phyloP scores from a whole-genome alignment of 2,329 filamentous ascomycete species.

The Cladophialophora carrionii region DNA sequence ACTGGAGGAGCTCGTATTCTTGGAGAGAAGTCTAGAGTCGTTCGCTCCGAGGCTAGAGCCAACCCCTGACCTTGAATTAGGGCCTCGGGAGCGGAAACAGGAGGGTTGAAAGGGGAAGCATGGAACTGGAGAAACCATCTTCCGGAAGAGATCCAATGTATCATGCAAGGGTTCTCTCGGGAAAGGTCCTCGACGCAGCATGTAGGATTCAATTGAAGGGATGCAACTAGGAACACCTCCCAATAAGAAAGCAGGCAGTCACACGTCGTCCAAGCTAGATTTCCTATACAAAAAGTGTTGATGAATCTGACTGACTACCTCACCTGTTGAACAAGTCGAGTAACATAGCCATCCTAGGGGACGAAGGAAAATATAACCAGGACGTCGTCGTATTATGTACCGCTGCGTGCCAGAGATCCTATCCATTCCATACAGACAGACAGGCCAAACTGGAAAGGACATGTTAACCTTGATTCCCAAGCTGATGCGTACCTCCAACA shows the following conservation, averaged over 20 bases:
- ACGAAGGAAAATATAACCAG: conserved; percentile 11
- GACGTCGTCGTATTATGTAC: conserved; percentile 11
- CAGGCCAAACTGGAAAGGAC: neutral
- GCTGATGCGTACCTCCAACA: neutral
- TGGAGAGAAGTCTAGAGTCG: neutral
- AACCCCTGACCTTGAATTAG: neutral
- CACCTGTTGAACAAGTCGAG: neutral
- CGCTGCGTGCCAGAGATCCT: conserved; percentile 5
- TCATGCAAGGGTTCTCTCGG: too few relatives aligned
- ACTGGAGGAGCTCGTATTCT: neutral
- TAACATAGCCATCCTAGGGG: neutral
- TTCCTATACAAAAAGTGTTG: conserved; percentile 3
- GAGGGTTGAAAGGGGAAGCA: neutral
- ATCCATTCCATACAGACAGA: neutral
- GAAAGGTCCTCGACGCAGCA: neutral
- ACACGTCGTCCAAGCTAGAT: conserved; percentile 3
- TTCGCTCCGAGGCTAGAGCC: neutral
- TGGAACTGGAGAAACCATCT: neutral
- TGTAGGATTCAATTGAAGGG: too few relatives aligned
- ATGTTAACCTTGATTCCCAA: neutral
- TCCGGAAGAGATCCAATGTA: neutral
- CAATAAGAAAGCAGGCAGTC: neutral
- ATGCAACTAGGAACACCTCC: too few relatives aligned
- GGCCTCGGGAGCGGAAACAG: neutral
- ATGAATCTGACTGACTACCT: neutral